These are phyloP conservation scores for Carex parvula DNA, from an alignment of 176 grass and related monocot genomes.

Conservation along the genomic window DNA sequence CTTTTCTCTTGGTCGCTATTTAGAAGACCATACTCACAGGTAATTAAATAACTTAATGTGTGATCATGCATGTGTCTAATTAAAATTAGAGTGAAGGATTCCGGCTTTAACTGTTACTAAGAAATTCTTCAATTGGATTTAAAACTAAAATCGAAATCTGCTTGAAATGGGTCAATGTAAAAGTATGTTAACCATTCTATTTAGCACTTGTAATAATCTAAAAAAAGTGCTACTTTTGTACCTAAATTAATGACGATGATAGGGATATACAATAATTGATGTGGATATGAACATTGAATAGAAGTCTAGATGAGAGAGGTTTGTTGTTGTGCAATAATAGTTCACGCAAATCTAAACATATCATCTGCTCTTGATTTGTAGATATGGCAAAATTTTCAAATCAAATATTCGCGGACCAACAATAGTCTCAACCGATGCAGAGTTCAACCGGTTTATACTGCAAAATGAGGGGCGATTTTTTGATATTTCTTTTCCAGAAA, in stretches of 20 bases:
- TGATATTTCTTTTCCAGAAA: slow-evolving; percentile 22
- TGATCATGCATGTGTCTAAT: too few relatives aligned
- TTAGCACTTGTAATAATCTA: not conserved
- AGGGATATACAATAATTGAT: not conserved
- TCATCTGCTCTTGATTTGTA: not conserved
- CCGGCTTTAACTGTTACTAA: too few relatives aligned
- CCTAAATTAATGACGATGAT: not conserved
- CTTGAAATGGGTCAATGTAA: not conserved
- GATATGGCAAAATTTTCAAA: slow-evolving; percentile 37
- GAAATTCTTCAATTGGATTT: too few relatives aligned
- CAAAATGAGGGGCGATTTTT: slow-evolving; percentile 33
- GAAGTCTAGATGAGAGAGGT: not conserved
- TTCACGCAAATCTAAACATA: not conserved
- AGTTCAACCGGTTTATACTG: slow-evolving; percentile 30
- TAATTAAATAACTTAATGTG: not conserved
- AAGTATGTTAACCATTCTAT: not conserved
- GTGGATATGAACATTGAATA: not conserved
- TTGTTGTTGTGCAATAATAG: not conserved
- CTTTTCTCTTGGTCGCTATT: slow-evolving; percentile 31
- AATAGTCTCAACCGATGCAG: slow-evolving; percentile 27
- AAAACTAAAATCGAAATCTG: too few relatives aligned
- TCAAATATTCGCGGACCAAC: slow-evolving; percentile 27
- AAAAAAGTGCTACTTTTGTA: not conserved
- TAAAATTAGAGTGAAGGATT: too few relatives aligned
- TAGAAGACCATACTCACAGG: slow-evolving; percentile 25